Conservation (phyloP, 176 grass and related monocot genomes). For the Cenchrus americanus region DNA sequence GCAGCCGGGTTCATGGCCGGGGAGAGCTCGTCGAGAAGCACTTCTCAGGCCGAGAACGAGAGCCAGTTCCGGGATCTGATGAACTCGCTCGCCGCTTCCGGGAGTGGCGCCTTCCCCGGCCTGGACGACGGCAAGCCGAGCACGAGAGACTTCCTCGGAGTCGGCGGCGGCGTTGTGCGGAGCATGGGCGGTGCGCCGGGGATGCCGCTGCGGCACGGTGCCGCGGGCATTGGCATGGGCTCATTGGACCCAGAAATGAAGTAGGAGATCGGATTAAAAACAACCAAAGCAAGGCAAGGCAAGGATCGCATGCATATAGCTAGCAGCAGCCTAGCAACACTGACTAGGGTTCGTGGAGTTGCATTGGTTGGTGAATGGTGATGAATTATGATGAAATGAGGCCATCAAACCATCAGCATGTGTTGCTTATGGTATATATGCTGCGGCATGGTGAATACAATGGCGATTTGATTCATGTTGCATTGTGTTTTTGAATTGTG, state of each 20-base stretch:
- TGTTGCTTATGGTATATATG: background rate
- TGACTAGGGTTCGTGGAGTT: slow-evolving; percentile 8
- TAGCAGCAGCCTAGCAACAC: background rate
- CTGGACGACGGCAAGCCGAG: slow-evolving; percentile 58
- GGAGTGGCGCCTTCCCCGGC: slow-evolving; percentile 35
- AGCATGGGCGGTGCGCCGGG: slow-evolving; percentile 40
- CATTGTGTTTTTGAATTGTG: background rate
- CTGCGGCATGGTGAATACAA: background rate
- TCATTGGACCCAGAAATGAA: slow-evolving; percentile 71
- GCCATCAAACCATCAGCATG: background rate
- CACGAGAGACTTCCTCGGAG: slow-evolving; percentile 87
- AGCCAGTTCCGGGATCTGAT: slow-evolving; percentile 80
- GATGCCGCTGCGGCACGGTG: slow-evolving; percentile 35
- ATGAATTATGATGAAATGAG: background rate
- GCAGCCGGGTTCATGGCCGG: slow-evolving; percentile 26
- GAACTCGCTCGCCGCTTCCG: slow-evolving; percentile 51
- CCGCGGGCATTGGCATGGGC: slow-evolving; percentile 51
- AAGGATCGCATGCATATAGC: background rate
- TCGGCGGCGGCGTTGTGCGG: slow-evolving; percentile 61
- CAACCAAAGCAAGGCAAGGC: background rate
- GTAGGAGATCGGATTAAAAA: slow-evolving; percentile 11
- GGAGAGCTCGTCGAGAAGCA: slow-evolving; percentile 33
- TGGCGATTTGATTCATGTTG: background rate
- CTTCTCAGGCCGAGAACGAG: slow-evolving; percentile 52
- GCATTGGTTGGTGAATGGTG: background rate